Evolutionary conservation across 495 filamentous ascomycete genomes (phyloP).

Genomic region (Penicillium canescens): DNA sequence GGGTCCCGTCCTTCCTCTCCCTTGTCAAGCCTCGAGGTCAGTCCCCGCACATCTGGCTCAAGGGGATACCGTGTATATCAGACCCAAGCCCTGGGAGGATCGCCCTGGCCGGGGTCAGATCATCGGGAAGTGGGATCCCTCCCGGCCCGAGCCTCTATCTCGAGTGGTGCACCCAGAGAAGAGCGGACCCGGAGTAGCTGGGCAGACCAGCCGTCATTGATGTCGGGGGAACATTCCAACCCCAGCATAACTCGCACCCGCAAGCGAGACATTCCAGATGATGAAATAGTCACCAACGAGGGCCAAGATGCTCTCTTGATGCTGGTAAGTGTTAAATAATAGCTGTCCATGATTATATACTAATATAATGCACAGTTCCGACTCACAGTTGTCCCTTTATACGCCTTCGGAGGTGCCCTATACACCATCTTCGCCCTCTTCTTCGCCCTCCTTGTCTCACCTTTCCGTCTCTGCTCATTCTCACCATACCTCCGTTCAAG

Average conservation of each 20-base stretch:
- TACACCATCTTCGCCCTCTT: slow-evolving; percentile 47
- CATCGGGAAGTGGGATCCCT: slow-evolving; percentile 22
- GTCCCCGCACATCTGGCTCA: slow-evolving; percentile 17
- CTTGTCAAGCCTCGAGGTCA: slow-evolving; percentile 11
- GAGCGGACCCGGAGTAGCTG: slow-evolving; percentile 34
- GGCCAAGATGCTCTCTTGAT: slow-evolving; percentile 41
- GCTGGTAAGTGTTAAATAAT: slow-evolving; percentile 29
- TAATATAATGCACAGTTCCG: slow-evolving; percentile 39
- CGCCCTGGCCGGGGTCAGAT: slow-evolving; percentile 15
- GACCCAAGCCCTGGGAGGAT: slow-evolving; percentile 10
- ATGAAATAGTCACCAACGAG: slow-evolving; percentile 24
- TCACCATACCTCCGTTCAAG: slow-evolving; percentile 38
- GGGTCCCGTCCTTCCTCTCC: slow-evolving; percentile 15
- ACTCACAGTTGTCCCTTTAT: slow-evolving; percentile 48
- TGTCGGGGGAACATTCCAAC: slow-evolving; percentile 36
- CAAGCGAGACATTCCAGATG: slow-evolving; percentile 30
- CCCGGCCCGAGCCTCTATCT: slow-evolving; percentile 28
- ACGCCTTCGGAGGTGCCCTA: slow-evolving; percentile 39
- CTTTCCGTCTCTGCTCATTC: slow-evolving; percentile 44
- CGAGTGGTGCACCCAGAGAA: slow-evolving; percentile 35
- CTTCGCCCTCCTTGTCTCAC: slow-evolving; percentile 42
- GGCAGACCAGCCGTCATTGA: slow-evolving; percentile 43
- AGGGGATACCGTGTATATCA: slow-evolving; percentile 17
- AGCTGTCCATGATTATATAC: neutral
- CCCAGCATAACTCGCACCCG: slow-evolving; percentile 26